Evolutionary conservation across 2,329 filamentous ascomycete genomes (phyloP).

Genomic region (Dothideomycetes sp.): DNA sequence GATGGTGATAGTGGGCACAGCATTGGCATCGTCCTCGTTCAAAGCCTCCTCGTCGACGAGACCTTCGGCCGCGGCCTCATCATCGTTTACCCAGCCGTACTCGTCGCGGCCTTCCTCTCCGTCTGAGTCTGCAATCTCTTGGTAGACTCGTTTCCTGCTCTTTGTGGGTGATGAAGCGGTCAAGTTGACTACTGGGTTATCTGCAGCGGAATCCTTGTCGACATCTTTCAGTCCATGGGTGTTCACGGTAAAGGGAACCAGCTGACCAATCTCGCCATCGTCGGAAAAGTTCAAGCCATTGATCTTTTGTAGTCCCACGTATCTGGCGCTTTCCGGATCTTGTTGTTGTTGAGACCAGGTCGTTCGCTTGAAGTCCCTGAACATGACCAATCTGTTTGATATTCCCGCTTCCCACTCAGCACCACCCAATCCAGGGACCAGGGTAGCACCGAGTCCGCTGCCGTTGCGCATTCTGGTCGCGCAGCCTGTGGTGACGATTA

Average conservation of each 20-base stretch:
- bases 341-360: conserved; percentile 17
- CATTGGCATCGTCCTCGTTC: conserved; percentile 5
- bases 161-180: conserved; percentile 22
- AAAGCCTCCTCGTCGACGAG: conserved; percentile 26
- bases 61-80: conserved; percentile 38
- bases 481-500: conserved; percentile 70
- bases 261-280: conserved; percentile 33
- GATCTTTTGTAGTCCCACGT: conserved; percentile 37
- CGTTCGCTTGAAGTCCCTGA: conserved; percentile 54
- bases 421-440: conserved; percentile 67
- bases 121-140: conserved; percentile 50
- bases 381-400: conserved; percentile 64
- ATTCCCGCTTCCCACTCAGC: conserved; percentile 73
- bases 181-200: conserved; percentile 16
- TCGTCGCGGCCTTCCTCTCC: conserved; percentile 58
- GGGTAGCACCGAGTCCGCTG: conserved; percentile 46
- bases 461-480: conserved; percentile 65
- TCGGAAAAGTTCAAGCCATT: conserved; percentile 32
- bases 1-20: neutral
- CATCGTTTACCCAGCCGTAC: conserved; percentile 63
- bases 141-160: conserved; percentile 48
- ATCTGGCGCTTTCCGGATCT: conserved; percentile 28
- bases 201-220: conserved; percentile 18
- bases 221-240: conserved; percentile 19
- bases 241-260: conserved; percentile 42